These are phyloP conservation scores for Pseudocercospora musae DNA, from an alignment of 2,329 filamentous ascomycete genomes.

Conservation along the genomic window DNA sequence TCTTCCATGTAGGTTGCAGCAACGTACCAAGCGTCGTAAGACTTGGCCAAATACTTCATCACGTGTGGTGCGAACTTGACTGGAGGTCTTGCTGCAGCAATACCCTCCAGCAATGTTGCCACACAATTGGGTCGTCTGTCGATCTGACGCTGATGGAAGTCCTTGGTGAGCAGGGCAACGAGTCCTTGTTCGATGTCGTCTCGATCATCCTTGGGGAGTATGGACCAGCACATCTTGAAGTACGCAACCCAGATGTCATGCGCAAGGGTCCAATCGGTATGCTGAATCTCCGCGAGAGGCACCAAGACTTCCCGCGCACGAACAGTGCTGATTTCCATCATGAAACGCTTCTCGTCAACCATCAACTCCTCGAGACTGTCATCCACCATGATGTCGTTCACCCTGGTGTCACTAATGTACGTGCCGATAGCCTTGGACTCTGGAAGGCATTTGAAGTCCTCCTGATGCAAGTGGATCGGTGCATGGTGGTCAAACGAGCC, in stretches of 20 bases:
- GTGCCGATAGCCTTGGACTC: slow-evolving; percentile 69
- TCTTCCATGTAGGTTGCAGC: slow-evolving; percentile 87
- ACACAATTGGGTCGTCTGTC: slow-evolving; percentile 95
- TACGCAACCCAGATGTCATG: slow-evolving; percentile 87
- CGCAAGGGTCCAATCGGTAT: slow-evolving; percentile 76
- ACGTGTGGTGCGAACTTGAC: slow-evolving; percentile 95
- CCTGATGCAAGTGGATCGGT: slow-evolving; percentile 71
- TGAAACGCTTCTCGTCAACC: slow-evolving; percentile 74
- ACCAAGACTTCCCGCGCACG: slow-evolving; percentile 86
- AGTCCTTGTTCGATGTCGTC: slow-evolving; percentile 86
- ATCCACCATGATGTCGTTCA: slow-evolving; percentile 68
- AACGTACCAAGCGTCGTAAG: slow-evolving; percentile 97
- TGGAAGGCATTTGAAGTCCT: slow-evolving; percentile 78
- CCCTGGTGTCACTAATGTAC: slow-evolving; percentile 67
- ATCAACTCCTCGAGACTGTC: slow-evolving; percentile 79
- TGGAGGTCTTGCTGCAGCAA: slow-evolving; percentile 76
- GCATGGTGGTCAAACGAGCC: slow-evolving; percentile 84
- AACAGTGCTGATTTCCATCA: slow-evolving; percentile 77
- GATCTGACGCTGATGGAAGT: slow-evolving; percentile 90
- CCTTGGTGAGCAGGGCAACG: slow-evolving; percentile 86
- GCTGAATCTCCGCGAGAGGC: slow-evolving; percentile 86
- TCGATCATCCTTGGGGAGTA: slow-evolving; percentile 80
- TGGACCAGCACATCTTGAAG: slow-evolving; percentile 93
- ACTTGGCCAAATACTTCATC: slow-evolving; percentile 89
- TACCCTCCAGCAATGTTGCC: slow-evolving; percentile 84